Base-by-base conservation (phyloP, 768 basidiomycete species). In the Arthromyces matolae region DNA sequence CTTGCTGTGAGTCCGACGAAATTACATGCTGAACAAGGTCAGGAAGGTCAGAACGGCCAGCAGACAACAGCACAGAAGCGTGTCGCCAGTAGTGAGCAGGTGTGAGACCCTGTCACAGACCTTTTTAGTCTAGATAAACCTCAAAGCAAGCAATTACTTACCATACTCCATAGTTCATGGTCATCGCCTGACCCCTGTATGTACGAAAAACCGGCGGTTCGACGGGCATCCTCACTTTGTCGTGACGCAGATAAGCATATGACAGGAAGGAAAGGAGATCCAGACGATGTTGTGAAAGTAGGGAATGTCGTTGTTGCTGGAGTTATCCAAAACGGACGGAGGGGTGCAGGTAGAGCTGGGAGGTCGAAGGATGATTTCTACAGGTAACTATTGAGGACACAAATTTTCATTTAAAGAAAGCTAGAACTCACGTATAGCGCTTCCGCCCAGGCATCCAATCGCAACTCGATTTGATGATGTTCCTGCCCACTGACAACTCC, bases 141-240 rank as follows among this genome's bases (percentile, higher is more conserved):
- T 6, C 25, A 39, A n/a, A 38, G 23, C 14, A 34, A 29, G 27
- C 25, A 50, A 43, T 10, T 24, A 25, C 64, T 35, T 46, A 88
- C 89, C 80, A 80, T 79, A 23, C 84, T 78, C 93, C 92, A 94
- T 5, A 87, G 71, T 64, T 96, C 93, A 59, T 94, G 91, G 58
- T 98, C 95, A 58, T 97, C 95, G 0, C 93, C 95, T 0, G 89
- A 90, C 1, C 95, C 95, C 63, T 95, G 93, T 7, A 97, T 79
- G 61, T 97, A 97, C 18, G 82, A 72, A 61, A 84, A 96, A 0
- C 89, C 89, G n/a, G 71, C 66, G 8, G 71, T 53, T 1, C 85
- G 77, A 18, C 86, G 71, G 49, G 81, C 82, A 2, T 81, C 78
- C 5, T 69, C 60, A 5, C 85, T 72, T 53, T 81, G 83, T 54